A percentile compares a stretch with the other conserved stretches of the same genome.
Evolutionary conservation across 2,329 filamentous ascomycete species (phyloP).

Genomic region (Byssochlamys sp.): DNA sequence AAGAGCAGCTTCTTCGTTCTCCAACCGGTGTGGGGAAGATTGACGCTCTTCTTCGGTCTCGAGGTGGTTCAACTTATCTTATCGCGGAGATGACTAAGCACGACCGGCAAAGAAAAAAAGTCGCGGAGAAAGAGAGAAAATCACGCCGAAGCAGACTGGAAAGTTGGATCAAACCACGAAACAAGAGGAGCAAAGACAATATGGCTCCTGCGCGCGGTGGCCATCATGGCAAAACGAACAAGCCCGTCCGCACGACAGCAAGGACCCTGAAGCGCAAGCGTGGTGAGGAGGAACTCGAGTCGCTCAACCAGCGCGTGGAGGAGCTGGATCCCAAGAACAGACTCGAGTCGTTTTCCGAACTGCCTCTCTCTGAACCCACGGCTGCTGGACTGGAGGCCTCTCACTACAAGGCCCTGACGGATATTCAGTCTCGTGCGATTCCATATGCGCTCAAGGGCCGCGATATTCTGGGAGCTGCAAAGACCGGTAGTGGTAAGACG

Average conservation of each 20-base stretch:
- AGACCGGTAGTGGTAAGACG: conserved; percentile 92
- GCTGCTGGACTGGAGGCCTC: conserved; percentile 68
- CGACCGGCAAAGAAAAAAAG: conserved; percentile 18
- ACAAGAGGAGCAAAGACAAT: conserved; percentile 5
- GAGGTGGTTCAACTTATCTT: conserved; percentile 13
- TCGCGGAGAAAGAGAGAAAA: conserved; percentile 4
- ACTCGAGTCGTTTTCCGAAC: conserved; percentile 63
- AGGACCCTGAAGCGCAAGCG: conserved; percentile 38
- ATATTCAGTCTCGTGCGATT: conserved; percentile 84
- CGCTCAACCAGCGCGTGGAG: conserved; percentile 34
- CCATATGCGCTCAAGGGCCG: conserved; percentile 72
- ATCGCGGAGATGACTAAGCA: conserved; percentile 29
- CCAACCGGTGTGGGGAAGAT: not conserved
- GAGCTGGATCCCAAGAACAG: conserved; percentile 39
- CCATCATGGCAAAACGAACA: conserved; percentile 20
- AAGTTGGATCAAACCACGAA: not conserved
- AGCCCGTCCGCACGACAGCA: conserved; percentile 17
- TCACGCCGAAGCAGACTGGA: not conserved
- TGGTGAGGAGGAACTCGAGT: conserved; percentile 34
- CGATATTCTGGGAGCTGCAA: conserved; percentile 88
- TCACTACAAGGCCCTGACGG: conserved; percentile 82
- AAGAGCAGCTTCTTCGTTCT: not conserved
- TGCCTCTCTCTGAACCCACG: conserved; percentile 78
- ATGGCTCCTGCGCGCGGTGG: conserved; percentile 25
- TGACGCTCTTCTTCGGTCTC: not conserved